Base-by-base conservation (phyloP, 2,329 filamentous ascomycete genomes). In the Talaromyces atroroseus region DNA sequence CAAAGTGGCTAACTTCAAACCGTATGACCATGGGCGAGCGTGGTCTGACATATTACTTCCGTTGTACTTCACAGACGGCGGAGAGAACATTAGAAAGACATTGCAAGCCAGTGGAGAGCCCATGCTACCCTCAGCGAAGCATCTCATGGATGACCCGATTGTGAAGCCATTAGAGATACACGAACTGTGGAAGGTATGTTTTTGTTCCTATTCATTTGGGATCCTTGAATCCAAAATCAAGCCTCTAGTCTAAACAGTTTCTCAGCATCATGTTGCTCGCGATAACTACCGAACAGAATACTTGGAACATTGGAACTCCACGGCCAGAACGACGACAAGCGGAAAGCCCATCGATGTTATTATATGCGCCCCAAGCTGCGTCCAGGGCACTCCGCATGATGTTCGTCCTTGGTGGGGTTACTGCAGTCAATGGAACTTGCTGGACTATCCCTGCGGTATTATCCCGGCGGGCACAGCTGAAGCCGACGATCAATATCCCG, bases 341-440 rank as follows among this genome's bases (percentile, higher is more conserved):
- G 24, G 42, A 36, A 24, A 20, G 18, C 42, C 51, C 5, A 53
- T 53, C 12, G 51, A 53, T 36, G 40, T 18, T 6, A 11, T 53
- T n/a, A n/a, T n/a, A n/a, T n/a, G n/a, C n/a, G n/a, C n/a, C n/a
- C n/a, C n/a, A n/a, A n/a, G 3, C 3, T 53, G 5, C 23, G 29
- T 14, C 51, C 51, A 23, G 11, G 11, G 18, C 16, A 14, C 8
- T 36, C 51, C 51, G 7, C 51, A 53, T 47, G 42, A 53, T 14
- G 38, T 53, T 42, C n/a, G n/a, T n/a, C n/a, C n/a, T n/a, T 46
- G 40, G 42, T 53, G 42, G 51, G 46, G 45, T 14, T 54, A 49
- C 29, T 8, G 21, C 8, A 10, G 34, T 2, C 6, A 11, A 8
- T 32, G 46, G 24, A 54, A 49, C 16, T 12, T 54, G 1, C 46